phyloP scores from a whole-genome alignment of 1,139 yeast species.

The Yamadazyma diospyri region DNA sequence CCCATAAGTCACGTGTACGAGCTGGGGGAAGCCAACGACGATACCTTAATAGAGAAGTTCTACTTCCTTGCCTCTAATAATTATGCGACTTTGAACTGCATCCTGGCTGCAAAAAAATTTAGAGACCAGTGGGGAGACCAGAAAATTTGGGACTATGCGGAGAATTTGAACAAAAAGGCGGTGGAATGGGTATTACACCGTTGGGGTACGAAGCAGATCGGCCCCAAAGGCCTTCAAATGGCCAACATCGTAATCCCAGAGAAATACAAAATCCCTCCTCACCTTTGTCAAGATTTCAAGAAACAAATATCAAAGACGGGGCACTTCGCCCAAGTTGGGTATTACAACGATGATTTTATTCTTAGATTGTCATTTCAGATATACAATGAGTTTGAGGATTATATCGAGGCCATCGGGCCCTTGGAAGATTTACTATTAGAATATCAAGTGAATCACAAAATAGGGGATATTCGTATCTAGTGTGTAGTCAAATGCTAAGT shows the following conservation, averaged over 20 bases:
- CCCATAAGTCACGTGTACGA: slow-evolving; percentile 49
- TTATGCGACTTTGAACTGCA: slow-evolving; percentile 23
- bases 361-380: slow-evolving; percentile 59
- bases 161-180: slow-evolving; percentile 29
- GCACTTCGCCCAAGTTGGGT: slow-evolving; percentile 40
- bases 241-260: slow-evolving; percentile 36
- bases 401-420: slow-evolving; percentile 37
- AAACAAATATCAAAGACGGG: slow-evolving; percentile 8
- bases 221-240: slow-evolving; percentile 25
- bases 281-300: slow-evolving; percentile 11
- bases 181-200: slow-evolving; percentile 32
- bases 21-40: slow-evolving; percentile 19
- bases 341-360: slow-evolving; percentile 40
- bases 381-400: slow-evolving; percentile 56
- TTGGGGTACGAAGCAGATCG: slow-evolving; percentile 36
- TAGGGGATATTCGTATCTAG: background rate
- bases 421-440: slow-evolving; percentile 11
- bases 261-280: slow-evolving; percentile 12
- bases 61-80: slow-evolving; percentile 34
- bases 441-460: background rate
- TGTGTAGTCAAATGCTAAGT: background rate
- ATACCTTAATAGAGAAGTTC: slow-evolving; percentile 37
- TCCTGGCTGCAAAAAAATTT: slow-evolving; percentile 46
- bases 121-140: slow-evolving; percentile 50
- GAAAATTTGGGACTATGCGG: slow-evolving; percentile 46